These are phyloP conservation scores for Phaffomyces thermotolerans DNA, from an alignment of 805 yeast genomes.

Conservation along the genomic window DNA sequence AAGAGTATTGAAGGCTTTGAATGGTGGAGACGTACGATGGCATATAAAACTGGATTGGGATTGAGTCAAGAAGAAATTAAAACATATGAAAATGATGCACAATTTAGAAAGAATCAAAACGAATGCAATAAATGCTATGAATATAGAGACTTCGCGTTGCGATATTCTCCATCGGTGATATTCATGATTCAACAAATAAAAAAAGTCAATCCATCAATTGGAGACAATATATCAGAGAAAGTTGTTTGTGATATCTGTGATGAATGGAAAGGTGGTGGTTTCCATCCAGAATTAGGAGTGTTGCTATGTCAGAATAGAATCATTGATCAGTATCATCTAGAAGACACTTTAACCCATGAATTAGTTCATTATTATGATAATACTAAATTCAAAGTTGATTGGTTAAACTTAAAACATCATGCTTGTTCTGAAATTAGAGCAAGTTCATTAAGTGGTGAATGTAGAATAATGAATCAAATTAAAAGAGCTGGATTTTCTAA, in stretches of 20 bases:
- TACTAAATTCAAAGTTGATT: conserved; percentile 78
- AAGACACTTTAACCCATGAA: conserved; percentile 90
- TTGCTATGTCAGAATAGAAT: conserved; percentile 77
- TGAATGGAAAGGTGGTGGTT: conserved; percentile 84
- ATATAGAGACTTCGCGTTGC: conserved; percentile 71
- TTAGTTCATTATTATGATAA: conserved; percentile 91
- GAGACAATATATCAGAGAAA: conserved; percentile 40
- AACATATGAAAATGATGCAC: conserved; percentile 51
- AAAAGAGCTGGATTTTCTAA: conserved; percentile 41
- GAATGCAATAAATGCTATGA: conserved; percentile 69
- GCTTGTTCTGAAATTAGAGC: conserved; percentile 98
- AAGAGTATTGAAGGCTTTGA: conserved; percentile 43
- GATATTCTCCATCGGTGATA: conserved; percentile 74
- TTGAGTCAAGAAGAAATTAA: conserved; percentile 41
- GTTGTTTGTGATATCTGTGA: conserved; percentile 80
- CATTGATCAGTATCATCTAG: conserved; percentile 66
- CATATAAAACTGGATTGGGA: conserved; percentile 67
- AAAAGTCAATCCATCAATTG: conserved; percentile 36
- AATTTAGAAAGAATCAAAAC: conserved; percentile 34
- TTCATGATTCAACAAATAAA: conserved; percentile 83
- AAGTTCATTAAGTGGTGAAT: conserved; percentile 87
- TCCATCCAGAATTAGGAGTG: conserved; percentile 84
- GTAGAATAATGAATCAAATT: conserved; percentile 79
- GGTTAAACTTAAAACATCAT: conserved; percentile 81
- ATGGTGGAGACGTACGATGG: conserved; percentile 75